Base-by-base conservation (phyloP, 2,329 filamentous ascomycete genomes). In the Ophiostoma pallidulum region DNA sequence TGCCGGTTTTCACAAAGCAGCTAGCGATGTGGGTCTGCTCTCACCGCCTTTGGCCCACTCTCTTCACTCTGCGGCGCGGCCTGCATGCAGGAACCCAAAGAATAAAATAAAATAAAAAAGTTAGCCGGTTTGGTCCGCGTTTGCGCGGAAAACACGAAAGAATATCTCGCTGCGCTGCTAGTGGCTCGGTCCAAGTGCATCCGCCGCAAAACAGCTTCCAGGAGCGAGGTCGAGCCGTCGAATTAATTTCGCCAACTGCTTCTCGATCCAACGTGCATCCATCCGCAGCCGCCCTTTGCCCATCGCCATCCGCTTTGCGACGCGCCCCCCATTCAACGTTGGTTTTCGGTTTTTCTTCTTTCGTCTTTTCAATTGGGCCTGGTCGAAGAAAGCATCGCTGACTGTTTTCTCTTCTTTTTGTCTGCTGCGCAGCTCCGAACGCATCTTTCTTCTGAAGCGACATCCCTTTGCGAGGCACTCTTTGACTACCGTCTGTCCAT, bases 101-200 rank as follows among this genome's bases (percentile, higher is more conserved):
- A 7, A 4, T 26, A 7, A 18, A 33, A 32, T 45, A 33, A 45
- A 33, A 32, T 44, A 37, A n/a, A 47, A 33, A n/a, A 37, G 47
- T 32, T 44, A 48, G 42, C 53, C 53, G 53, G 51, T 50, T 53
- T 54, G 37, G 53, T 50, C 53, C 53, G 53, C 45, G 45, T 45
- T 35, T 40, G 41, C 45, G 45, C 44, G 49, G 45, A 51, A 51
- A 51, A 48, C 49, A 48, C 45, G 41, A 33, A 38, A n/a, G 39
- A 20, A 38, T 19, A 33, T 31, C 31, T n/a, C n/a, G n/a, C 8
- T 14, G 13, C 29, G 18, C 19, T 41, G 18, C 35, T 36, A 20
- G 8, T 41, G 26, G 33, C 28, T 24, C 38, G 40, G 35, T 22
- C 29, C 28, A 14, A 22, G 29, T n/a, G 14, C 45, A n/a, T 29